Evolutionary conservation across 2,329 filamentous ascomycete genomes (phyloP).

Genomic region (Corinectria fuckeliana): DNA sequence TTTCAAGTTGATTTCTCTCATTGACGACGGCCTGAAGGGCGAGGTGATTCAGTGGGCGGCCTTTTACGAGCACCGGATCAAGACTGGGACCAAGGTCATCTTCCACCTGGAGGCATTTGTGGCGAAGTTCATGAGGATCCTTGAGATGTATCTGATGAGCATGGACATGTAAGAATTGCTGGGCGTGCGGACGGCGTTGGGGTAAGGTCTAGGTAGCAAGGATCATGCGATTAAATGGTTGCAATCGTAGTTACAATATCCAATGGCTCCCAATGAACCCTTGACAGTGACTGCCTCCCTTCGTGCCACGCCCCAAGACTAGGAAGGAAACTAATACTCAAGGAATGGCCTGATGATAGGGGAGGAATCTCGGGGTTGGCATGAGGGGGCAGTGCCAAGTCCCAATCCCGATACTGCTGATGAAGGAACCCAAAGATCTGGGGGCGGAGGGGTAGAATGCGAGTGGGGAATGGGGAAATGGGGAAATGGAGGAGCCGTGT

Average conservation of each 20-base stretch:
- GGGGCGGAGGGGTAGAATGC: conserved; percentile 15
- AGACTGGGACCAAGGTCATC: conserved; percentile 91
- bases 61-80: conserved; percentile 95
- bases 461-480: conserved; percentile 29
- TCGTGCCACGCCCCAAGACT: neutral
- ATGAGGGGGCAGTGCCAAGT: conserved; percentile 20
- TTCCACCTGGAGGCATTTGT: conserved; percentile 99
- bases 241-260: conserved; percentile 5
- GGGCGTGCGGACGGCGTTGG: conserved; percentile 33
- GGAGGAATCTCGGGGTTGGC: conserved; percentile 6
- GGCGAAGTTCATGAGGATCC: conserved; percentile 95
- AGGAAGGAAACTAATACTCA: neutral
- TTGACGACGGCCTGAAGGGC: conserved; percentile 87
- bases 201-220: conserved; percentile 25
- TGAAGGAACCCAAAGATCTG: conserved; percentile 16
- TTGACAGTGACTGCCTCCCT: neutral
- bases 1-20: conserved; percentile 86
- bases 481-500: conserved; percentile 30
- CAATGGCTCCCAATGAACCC: neutral
- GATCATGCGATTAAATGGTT: conserved; percentile 18
- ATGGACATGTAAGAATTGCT: conserved; percentile 68
- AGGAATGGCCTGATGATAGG: conserved; percentile 7
- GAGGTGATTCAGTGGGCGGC: conserved; percentile 96
- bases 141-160: conserved; percentile 90
- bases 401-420: neutral